These are phyloP conservation scores for Coffea humblotiana DNA, from an alignment of 305 asterid genomes.

Conservation along the genomic window DNA sequence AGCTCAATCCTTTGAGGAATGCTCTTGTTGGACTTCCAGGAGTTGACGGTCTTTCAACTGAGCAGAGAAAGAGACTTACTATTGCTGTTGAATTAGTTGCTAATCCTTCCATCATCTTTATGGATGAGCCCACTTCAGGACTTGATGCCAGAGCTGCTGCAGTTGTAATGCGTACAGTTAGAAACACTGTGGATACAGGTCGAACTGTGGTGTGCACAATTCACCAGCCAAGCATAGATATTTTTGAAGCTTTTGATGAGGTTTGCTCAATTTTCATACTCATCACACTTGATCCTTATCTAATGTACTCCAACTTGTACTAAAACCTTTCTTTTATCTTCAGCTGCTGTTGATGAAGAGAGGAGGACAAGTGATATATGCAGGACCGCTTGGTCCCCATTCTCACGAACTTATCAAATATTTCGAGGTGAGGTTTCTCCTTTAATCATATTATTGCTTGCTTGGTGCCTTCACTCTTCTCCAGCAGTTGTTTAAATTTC, in stretches of 20 bases:
- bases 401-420: conserved; percentile 63
- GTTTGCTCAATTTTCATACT: conserved; percentile 23
- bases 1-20: conserved; percentile 62
- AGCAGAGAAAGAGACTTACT: conserved; percentile 84
- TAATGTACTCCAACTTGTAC: background rate
- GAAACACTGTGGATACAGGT: conserved; percentile 89
- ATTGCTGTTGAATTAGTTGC: conserved; percentile 88
- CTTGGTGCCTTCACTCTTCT: background rate
- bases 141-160: conserved; percentile 98
- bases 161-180: conserved; percentile 84
- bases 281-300: background rate
- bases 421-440: conserved; percentile 56
- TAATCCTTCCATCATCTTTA: conserved; percentile 82
- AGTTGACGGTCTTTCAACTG: conserved; percentile 82
- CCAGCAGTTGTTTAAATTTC: too few relatives aligned
- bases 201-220: conserved; percentile 93
- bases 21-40: conserved; percentile 91
- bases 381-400: conserved; percentile 67
- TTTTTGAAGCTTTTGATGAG: conserved; percentile 93
- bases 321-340: conserved; percentile 9
- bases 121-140: conserved; percentile 95
- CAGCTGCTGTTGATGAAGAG: conserved; percentile 83
- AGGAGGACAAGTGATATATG: conserved; percentile 83
- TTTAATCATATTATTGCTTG: background rate
- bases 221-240: conserved; percentile 92